phyloP scores from a whole-genome alignment of 2,329 filamentous ascomycete species.

The Coniella vitis region DNA sequence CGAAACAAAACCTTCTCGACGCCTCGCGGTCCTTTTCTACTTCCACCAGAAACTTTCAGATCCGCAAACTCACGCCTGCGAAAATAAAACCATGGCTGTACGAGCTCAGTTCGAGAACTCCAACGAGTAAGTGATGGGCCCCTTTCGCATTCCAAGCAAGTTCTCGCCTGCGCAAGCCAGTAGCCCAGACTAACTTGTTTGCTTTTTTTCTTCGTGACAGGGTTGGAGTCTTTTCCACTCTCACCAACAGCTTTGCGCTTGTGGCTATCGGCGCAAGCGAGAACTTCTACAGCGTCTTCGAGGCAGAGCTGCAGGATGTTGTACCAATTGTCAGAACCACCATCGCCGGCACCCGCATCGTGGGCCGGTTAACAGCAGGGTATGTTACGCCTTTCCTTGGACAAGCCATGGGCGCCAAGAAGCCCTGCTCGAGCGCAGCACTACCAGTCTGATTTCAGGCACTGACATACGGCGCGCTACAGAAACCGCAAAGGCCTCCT shows the following conservation, averaged over 20 bases:
- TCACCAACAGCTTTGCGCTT: constrained; percentile 95
- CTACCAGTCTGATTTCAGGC: neutral
- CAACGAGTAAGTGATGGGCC: constrained; percentile 63
- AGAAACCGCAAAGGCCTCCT: constrained; percentile 95
- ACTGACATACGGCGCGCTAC: constrained; percentile 12
- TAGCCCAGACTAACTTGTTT: constrained; percentile 19
- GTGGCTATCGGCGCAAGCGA: constrained; percentile 92
- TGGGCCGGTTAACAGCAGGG: constrained; percentile 91
- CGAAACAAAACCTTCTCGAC: neutral
- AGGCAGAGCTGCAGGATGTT: constrained; percentile 93
- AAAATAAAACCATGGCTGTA: constrained; percentile 51
- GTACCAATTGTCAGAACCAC: constrained; percentile 96
- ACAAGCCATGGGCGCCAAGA: too few species aligned
- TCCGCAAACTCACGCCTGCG: neutral
- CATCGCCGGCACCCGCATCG: constrained; percentile 92
- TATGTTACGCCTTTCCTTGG: constrained; percentile 34
- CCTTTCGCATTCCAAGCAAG: neutral
- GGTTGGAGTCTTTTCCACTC: constrained; percentile 91
- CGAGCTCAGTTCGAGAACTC: constrained; percentile 81
- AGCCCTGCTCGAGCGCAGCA: too few species aligned
- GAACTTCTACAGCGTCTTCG: constrained; percentile 99
- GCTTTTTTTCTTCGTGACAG: constrained; percentile 39
- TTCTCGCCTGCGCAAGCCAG: constrained; percentile 12
- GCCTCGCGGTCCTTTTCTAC: neutral
- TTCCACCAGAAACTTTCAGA: neutral